These are phyloP conservation scores for Fusarium duplospermum DNA, from an alignment of 2,329 filamentous ascomycete species.

Conservation along the genomic window DNA sequence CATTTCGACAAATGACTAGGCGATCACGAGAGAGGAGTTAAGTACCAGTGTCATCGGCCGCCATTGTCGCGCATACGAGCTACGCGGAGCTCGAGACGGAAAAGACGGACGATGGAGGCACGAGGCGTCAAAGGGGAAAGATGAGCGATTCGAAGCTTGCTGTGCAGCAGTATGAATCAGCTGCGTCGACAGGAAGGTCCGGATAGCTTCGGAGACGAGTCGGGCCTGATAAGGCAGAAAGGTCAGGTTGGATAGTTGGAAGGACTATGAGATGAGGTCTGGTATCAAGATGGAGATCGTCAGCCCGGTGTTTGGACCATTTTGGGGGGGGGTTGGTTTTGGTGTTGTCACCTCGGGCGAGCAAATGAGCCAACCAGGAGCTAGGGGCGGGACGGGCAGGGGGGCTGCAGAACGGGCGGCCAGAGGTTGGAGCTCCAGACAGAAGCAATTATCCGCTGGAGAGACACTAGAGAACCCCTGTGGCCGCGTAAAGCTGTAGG, in stretches of 20 bases:
- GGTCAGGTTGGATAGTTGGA: constrained; percentile 12
- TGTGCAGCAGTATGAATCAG: not conserved
- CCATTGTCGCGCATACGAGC: constrained; percentile 47
- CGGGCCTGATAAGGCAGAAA: constrained; percentile 21
- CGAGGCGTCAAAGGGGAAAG: constrained; percentile 23
- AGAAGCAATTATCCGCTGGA: constrained; percentile 38
- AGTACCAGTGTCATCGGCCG: constrained; percentile 43
- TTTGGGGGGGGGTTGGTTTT: constrained; percentile 41
- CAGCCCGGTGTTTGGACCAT: constrained; percentile 39
- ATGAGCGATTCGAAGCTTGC: not conserved
- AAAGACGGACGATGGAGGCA: constrained; percentile 32
- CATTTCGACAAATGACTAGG: not conserved
- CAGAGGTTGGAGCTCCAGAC: constrained; percentile 19
- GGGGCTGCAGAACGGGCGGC: constrained; percentile 7
- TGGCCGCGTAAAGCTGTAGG: constrained; percentile 11
- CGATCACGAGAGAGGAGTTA: not conserved
- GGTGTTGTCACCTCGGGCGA: constrained; percentile 38
- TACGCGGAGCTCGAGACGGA: constrained; percentile 39
- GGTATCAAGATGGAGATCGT: constrained; percentile 25
- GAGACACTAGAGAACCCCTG: constrained; percentile 1
- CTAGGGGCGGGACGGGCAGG: constrained; percentile 18
- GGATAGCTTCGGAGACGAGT: constrained; percentile 15
- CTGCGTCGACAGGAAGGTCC: constrained; percentile 5
- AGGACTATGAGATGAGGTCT: constrained; percentile 20
- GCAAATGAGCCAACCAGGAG: constrained; percentile 43